Base-by-base conservation (phyloP, 2,329 filamentous ascomycete species). In the Chaetothyriales sp. region DNA sequence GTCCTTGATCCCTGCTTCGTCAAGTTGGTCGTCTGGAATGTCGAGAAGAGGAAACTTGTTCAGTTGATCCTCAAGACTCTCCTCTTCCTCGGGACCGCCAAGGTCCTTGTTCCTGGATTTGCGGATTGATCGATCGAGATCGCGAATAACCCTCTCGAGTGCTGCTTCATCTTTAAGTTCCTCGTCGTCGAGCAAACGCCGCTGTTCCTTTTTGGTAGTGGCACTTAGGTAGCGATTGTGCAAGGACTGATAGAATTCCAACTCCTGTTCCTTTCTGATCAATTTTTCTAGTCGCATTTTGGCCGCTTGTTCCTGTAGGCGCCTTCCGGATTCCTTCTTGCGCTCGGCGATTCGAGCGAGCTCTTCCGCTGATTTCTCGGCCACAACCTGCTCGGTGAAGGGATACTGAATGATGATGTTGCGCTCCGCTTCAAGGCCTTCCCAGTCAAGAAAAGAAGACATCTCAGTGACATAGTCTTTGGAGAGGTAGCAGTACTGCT, bases 281-380 rank as follows among this genome's bases (percentile, higher is more conserved):
- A 98, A 74, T 62, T 94, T 94, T 58, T 98, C 92, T 0, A 98
- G 73, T 6, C 92, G 83, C 88, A 95, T 95, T 69, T 95, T 97
- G 8, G 90, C 90, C 0, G 92, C 92, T 68, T 98, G 92, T 62
- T 95, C 89, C 67, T 98, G 92, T 22, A 98, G 66, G 46, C 94
- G 77, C 57, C 92, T 77, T 0, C 92, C 92, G 60, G 88, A 92
- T 69, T 98, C 92, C 66, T 94, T 94, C 64, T 94, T 88, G 65
- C 90, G 85, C 72, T 98, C 92, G 9, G 90, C 89, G 57, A 94
- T 87, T 43, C 82, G 78, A 2, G 86, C 88, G 15, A 98, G 77
- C 66, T 98, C 92, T 66, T 97, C 92, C 64, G 94, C 87, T 1
- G 85, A 92, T 72, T 98, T 98, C 65, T 95, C 86, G 0, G 89